A percentile compares a stretch with the other conserved stretches of the same genome.
Evolutionary conservation across 257 asterid genomes (phyloP).

Genomic region (Avicennia marina): DNA sequence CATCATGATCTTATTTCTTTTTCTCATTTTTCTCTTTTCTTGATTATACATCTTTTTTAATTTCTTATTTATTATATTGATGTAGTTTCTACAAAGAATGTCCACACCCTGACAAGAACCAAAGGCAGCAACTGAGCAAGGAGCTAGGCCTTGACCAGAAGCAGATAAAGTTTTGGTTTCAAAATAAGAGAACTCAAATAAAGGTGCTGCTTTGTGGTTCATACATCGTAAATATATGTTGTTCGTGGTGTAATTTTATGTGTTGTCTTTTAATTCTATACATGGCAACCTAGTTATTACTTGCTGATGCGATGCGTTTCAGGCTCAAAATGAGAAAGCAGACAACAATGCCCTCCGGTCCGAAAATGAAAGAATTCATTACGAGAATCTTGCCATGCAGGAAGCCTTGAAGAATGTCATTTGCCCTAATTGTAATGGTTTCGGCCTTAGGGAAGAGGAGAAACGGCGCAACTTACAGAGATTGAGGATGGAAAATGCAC

Average conservation of each 20-base stretch:
- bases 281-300: not conserved
- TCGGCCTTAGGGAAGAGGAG: constrained; percentile 34
- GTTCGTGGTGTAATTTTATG: not conserved
- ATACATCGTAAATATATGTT: too few relatives aligned
- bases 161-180: constrained; percentile 33
- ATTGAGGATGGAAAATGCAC: constrained; percentile 46
- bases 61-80: not conserved
- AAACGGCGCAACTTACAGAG: constrained; percentile 28
- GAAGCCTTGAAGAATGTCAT: constrained; percentile 36
- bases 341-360: constrained; percentile 41
- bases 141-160: constrained; percentile 53
- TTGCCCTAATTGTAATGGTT: constrained; percentile 41
- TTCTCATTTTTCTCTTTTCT: too few relatives aligned
- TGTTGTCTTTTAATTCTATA: not conserved
- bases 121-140: constrained; percentile 42
- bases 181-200: not conserved
- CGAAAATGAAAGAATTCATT: constrained; percentile 47
- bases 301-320: not conserved
- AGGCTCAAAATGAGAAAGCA: constrained; percentile 54
- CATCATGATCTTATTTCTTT: too few relatives aligned
- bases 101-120: constrained; percentile 55
- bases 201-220: not conserved
- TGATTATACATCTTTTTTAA: not conserved
- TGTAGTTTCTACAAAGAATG: constrained; percentile 60
- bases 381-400: constrained; percentile 51